Base-by-base conservation (phyloP, 1,139 yeast species). In the Taiozyma sp. region DNA sequence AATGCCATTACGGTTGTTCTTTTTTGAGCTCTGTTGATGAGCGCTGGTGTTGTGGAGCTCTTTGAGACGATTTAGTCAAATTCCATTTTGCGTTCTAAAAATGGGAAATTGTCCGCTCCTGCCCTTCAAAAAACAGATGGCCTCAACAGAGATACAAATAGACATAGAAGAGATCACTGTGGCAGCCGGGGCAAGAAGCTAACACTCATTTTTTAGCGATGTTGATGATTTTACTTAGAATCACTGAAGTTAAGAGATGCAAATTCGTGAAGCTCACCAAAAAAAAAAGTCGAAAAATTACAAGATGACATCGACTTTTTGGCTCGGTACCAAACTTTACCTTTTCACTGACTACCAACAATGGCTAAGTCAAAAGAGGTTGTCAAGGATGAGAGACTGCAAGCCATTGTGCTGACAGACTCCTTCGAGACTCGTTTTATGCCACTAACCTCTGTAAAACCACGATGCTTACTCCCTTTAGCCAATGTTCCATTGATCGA, bases 401-500 rank as follows among this genome's bases (percentile, higher is more conserved):
- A 92, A 70, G 99, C 99, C 8, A 85, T 93, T 55, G 97, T 93
- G 32, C 78, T 93, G 62, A 88, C 96, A 19, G 99, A 93, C 69
- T 88, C 97, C 24, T 93, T 89, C 64, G 89, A 91, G 69, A 85
- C 95, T 4, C 75, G 96, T 60, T 93, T 93, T 70, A 84, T 87
- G 88, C 99, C 99, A 8, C 74, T 95, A 59, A 87, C 98, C 0
- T 77, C 89, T 7, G 83, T 82, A 36, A 81, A 75, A 56, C 99
- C 99, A 41, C 77, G 97, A 66, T 93, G 99, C 70, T 74, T 93
- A 46, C 73, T 93, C 57, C 97, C 97, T 2, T 73, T 93, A 54
- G 97, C 96, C 42, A 92, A 91, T 65, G 90, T 89, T 12, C 99
- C 99, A 4, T 76, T 93, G 63, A 83, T 93, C 57, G 99, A 93